A percentile compares a stretch with the other conserved stretches of the same genome.
phyloP scores from a whole-genome alignment of 495 filamentous ascomycete species.

The Penicillium cosmopolitanum region DNA sequence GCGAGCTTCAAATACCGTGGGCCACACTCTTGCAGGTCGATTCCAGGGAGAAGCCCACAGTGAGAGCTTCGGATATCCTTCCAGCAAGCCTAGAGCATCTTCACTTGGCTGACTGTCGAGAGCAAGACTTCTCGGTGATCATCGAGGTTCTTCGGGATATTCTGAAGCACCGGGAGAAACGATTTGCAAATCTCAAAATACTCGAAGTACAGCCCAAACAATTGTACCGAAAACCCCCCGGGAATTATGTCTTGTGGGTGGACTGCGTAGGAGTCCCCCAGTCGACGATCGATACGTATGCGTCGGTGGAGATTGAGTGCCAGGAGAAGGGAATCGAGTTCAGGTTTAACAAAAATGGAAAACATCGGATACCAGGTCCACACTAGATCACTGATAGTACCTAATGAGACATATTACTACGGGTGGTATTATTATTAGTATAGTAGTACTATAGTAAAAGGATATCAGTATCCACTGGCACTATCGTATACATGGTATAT shows the following conservation, averaged over 20 bases:
- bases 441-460: too few species aligned
- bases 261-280: not conserved
- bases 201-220: not conserved
- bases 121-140: not conserved
- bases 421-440: too few species aligned
- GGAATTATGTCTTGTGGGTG: not conserved
- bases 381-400: too few species aligned
- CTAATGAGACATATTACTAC: too few species aligned
- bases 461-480: too few species aligned
- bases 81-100: slow-evolving; percentile 9
- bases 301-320: not conserved
- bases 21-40: slow-evolving; percentile 15
- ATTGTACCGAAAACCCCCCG: not conserved
- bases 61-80: not conserved
- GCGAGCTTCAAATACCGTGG: slow-evolving; percentile 18
- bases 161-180: not conserved
- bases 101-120: not conserved
- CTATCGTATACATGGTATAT: too few species aligned
- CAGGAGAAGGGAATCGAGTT: not conserved
- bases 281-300: not conserved
- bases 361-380: not conserved
- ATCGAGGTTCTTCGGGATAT: not conserved
- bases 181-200: not conserved
- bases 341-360: not conserved
- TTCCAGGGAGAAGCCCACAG: not conserved